phyloP scores from a whole-genome alignment of 2,329 filamentous ascomycete genomes.

The Alternaria gansuensis region DNA sequence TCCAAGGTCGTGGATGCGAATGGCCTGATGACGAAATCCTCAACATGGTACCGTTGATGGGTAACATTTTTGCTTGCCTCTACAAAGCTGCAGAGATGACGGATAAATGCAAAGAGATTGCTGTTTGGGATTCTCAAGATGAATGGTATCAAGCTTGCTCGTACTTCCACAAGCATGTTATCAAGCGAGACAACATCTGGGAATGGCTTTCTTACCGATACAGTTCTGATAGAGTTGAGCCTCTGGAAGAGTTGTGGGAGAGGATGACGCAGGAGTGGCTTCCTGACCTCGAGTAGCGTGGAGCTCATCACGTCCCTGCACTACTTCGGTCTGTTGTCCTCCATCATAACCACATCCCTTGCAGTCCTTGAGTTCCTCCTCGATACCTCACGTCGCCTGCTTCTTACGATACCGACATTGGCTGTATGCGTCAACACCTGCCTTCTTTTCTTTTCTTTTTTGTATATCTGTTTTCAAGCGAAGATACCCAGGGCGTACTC shows the following conservation, averaged over 20 bases:
- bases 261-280: neutral
- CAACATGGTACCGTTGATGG: conserved; percentile 1
- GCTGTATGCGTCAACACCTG: neutral
- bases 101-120: neutral
- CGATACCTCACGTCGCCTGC: neutral
- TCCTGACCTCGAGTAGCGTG: neutral
- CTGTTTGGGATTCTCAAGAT: neutral
- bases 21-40: neutral
- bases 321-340: neutral
- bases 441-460: neutral
- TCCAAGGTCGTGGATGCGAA: neutral
- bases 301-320: neutral
- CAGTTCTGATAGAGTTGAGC: neutral
- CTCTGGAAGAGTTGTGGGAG: neutral
- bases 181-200: neutral
- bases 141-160: conserved; percentile 6
- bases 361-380: neutral
- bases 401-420: too few relatives aligned
- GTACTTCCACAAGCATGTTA: neutral
- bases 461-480: neutral
- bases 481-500: neutral
- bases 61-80: conserved; percentile 3
- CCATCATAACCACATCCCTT: neutral
- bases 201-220: neutral
- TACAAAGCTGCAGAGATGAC: conserved; percentile 8